These are phyloP conservation scores for Suillus subaureus DNA, from an alignment of 768 basidiomycete species.

Conservation along the genomic window DNA sequence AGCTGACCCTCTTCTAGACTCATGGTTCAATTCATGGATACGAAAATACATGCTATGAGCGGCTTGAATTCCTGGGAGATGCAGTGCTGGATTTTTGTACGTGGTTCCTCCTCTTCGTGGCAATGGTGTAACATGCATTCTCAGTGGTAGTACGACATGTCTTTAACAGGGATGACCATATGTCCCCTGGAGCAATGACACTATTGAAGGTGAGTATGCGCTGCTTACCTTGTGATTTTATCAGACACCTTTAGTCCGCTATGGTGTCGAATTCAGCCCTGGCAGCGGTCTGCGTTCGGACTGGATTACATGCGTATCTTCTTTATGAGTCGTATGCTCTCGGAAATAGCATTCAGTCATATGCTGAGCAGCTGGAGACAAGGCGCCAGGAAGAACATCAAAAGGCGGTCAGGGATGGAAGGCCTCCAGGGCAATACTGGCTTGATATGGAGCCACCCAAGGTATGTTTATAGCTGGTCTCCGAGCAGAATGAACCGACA, in stretches of 20 bases:
- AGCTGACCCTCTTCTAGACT: constrained; percentile 48
- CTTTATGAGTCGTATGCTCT: constrained; percentile 58
- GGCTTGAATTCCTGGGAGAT: constrained; percentile 86
- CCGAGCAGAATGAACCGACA: constrained; percentile 10
- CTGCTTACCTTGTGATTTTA: not conserved
- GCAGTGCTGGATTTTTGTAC: constrained; percentile 82
- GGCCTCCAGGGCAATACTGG: constrained; percentile 75
- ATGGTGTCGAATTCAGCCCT: constrained; percentile 86
- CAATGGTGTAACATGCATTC: not conserved
- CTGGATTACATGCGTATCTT: constrained; percentile 65
- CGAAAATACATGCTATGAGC: constrained; percentile 65
- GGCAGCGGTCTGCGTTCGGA: constrained; percentile 73
- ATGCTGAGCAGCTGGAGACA: constrained; percentile 48
- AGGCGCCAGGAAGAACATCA: constrained; percentile 50
- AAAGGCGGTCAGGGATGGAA: constrained; percentile 48
- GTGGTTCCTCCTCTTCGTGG: constrained; percentile 27
- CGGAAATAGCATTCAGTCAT: constrained; percentile 52
- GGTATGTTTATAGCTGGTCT: constrained; percentile 39
- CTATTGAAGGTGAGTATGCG: constrained; percentile 62
- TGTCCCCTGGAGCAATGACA: constrained; percentile 78
- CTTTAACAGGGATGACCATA: constrained; percentile 59
- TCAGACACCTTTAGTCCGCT: constrained; percentile 51
- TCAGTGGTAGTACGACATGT: constrained; percentile 77
- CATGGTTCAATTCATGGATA: constrained; percentile 62
- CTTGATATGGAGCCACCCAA: constrained; percentile 76